Base-by-base conservation (phyloP, 495 filamentous ascomycete genomes). In the Xylaria palmicola region DNA sequence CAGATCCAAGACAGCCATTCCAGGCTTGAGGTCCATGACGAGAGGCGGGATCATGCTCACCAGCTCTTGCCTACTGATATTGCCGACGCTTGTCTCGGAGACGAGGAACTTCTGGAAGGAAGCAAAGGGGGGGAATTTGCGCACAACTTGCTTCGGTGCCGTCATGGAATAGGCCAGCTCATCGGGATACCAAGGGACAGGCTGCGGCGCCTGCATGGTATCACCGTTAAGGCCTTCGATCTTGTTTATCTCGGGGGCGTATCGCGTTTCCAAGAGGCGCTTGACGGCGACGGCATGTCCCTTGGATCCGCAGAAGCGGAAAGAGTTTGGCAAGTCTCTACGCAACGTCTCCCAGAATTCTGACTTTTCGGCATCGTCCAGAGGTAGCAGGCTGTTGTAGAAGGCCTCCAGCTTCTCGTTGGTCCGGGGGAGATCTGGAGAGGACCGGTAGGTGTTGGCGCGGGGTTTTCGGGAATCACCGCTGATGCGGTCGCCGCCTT, bases 31-130 rank as follows among this genome's bases (percentile, higher is more conserved):
- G 69, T 97, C 93, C 83, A 98, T 90, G 59, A 98, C 78, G 51
- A 98, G 85, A 22, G 95, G 95, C 24, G 94, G 94, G 63, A 98
- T 97, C 94, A 98, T 98, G 80, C 90, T 95, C 62, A 98, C 94
- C 20, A 93, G 86, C 77, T 98, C 94, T 75, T 98, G 94, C 66
- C 94, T 85, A 73, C 88, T 95, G 70, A 98, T 98, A 70, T 98
- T 98, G 68, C 94, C 94, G 52, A 97, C 90, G 45, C 89, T 91
- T 10, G 94, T 97, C 79, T 98, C 94, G 26, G 92, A 93, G 22
- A 98, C 94, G n/a, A 98, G 79, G 80, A 96, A 98, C 71, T 94
- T 95, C 74, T 98, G 94, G 74, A 98, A 98, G 15, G 88, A 88
- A 45, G 90, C 85, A 72, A 98, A 98, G 2, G 95, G 95, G 6